Conservation (phyloP, 139 green algal genomes). For the Mesotaenium endlicherianum region DNA sequence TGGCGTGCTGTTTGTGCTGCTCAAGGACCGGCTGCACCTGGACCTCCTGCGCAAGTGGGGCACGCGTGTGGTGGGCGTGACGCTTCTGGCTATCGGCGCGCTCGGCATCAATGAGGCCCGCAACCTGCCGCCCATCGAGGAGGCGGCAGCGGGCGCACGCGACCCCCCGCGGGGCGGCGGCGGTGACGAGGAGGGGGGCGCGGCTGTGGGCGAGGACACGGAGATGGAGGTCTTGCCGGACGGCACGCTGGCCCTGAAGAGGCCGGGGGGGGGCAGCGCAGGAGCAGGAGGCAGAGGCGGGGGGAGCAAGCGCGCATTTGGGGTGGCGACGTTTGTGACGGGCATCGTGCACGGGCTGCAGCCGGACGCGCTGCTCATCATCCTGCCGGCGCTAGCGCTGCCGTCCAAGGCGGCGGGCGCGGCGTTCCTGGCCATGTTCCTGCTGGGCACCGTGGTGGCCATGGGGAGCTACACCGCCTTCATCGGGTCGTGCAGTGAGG, state of each 20-base stretch:
- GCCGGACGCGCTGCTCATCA: constrained; percentile 93
- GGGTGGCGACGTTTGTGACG: constrained; percentile 74
- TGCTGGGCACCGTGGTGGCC: constrained; percentile 87
- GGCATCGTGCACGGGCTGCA: constrained; percentile 96
- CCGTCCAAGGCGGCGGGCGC: constrained; percentile 82
- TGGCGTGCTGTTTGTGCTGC: constrained; percentile 83
- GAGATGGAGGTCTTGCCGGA: background rate
- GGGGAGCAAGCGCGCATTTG: constrained; percentile 44
- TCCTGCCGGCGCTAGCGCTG: constrained; percentile 91
- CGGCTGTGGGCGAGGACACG: background rate
- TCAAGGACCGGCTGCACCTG: constrained; percentile 64
- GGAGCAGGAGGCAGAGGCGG: background rate
- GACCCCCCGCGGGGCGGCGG: background rate
- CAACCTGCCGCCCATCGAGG: background rate
- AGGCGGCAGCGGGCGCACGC: background rate
- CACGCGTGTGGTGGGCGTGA: constrained; percentile 72
- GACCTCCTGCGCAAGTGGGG: constrained; percentile 34
- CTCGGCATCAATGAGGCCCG: constrained; percentile 84
- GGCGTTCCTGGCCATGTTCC: constrained; percentile 90
- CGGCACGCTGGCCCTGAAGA: background rate
- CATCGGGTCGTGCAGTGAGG: constrained; percentile 50
- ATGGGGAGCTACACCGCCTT: constrained; percentile 92
- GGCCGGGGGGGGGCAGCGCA: background rate
- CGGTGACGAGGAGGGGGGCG: background rate
- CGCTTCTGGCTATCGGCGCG: constrained; percentile 86